Evolutionary conservation across 805 yeast genomes (phyloP), one percentile per base, ranked within the genome.

Genomic region (Starmerella roubikii): DNA sequence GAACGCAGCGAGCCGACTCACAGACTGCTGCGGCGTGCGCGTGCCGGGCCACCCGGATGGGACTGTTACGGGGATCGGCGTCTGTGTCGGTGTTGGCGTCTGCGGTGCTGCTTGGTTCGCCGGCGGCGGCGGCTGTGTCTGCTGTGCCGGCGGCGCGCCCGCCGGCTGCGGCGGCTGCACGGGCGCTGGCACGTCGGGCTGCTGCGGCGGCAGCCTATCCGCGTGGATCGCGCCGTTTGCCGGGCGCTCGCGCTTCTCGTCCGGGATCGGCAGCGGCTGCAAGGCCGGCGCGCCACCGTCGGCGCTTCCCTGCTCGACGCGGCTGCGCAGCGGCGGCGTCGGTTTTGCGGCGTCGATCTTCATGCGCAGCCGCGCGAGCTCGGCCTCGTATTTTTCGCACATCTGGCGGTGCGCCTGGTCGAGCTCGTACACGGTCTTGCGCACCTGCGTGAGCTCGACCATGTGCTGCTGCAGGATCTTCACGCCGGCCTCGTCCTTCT

Each of bases 361-460:
- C 47, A 76, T 74, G 60, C 88, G 85, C 60, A 88, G 69, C 50
- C 91, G 69, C 56, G 74, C 66, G 40, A 91, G 80, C 62, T 88
- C 97, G 53, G 82, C 94, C 60, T 88, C 96, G 61, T 88, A 91
- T 34, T 86, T 85, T 55, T 88, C 96, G 63, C 88, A 86, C 71
- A 91, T 81, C 57, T 83, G 82, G 51, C 94, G 71, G 65, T 88
- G 97, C 29, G 94, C 88, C 71, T 78, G 72, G 60, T 88, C 96
- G 53, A 88, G 71, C 57, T 91, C 97, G 56, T 78, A 85, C 22
- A 88, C 94, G 10, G 94, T 83, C 55, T 85, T 93, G 54, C 95
- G 74, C 42, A 88, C 85, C 58, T 82, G 93, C 56, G 85, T 86
- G 72, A 88, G 76, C 60, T 91, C 98, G 38, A 78, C 80, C 41